Base-by-base conservation (phyloP, 371 early-diverging fungal species). In the Mucor plumbeus region DNA sequence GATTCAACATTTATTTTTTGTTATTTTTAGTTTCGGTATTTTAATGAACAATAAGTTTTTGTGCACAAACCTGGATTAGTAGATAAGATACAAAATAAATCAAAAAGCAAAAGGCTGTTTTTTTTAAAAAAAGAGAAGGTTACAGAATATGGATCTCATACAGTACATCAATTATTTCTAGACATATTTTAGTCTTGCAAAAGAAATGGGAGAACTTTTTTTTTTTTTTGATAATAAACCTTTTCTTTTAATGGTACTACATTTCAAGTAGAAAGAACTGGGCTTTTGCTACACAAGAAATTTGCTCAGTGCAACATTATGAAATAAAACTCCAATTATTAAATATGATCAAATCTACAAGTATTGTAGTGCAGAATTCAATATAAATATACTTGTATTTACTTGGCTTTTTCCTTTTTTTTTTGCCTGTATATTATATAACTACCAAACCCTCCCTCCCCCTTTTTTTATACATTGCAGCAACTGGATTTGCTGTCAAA, bases 401-500 rank as follows among this genome's bases (percentile, higher is more conserved):
- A 54, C 33, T 54, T 54, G 54, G 33, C 33, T 26, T 36, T 57
- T 57, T 38, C 35, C 36, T 35, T 38, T 17, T 38, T 56, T n/a
- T 36, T 17, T 9, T 57, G 7, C 35, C 19, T 36, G 15, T 17
- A 7, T n/a, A 14, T 17, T 38, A 19, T 19, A 57, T 35, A 10
- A 10, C 2, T n/a, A n/a, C 7, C 56, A 50, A 33, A 5, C 10
- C 21, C 5, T 15, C 13, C 33, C 33, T 26, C 53, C 0, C 26
- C 5, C 31, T 53, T 53, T n/a, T n/a, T 17, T 44, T 44, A n/a
- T 17, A 5, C 19, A 47, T 19, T 7, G 47, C 47, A 48, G 55
- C 54, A 63, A 63, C 63, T 54, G 63, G 63, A 36, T 64, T 64
- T 64, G 50, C 64, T 59, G 31, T n/a, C 9, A 26, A 40, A 17